Evolutionary conservation across 768 basidiomycete genomes (phyloP).

Genomic region (Boletus bicolor): DNA sequence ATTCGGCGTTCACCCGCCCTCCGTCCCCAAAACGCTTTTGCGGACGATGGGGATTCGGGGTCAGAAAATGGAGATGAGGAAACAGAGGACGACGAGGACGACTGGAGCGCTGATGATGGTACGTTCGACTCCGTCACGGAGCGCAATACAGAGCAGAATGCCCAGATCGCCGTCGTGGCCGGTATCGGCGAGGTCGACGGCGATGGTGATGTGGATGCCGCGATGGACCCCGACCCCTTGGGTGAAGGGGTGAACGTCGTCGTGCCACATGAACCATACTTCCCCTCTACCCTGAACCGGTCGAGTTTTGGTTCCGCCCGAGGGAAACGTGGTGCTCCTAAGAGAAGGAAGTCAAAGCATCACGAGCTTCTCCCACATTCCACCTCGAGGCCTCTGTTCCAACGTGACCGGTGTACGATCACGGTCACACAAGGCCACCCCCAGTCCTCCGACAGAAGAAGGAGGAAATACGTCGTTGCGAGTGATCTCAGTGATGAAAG

Average conservation of each 20-base stretch:
- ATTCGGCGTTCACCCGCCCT: constrained; percentile 38
- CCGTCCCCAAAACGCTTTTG: constrained; percentile 61
- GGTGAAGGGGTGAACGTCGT: constrained; percentile 93
- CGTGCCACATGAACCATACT: constrained; percentile 79
- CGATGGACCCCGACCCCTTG: constrained; percentile 71
- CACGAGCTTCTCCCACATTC: constrained; percentile 62
- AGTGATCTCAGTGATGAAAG: constrained; percentile 95
- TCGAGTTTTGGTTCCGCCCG: constrained; percentile 37
- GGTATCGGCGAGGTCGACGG: constrained; percentile 32
- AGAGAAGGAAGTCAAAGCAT: constrained; percentile 58
- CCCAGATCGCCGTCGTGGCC: constrained; percentile 41
- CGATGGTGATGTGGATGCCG: constrained; percentile 50
- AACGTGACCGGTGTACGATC: constrained; percentile 90
- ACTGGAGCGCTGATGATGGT: constrained; percentile 54
- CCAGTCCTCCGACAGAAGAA: constrained; percentile 50
- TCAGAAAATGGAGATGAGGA: constrained; percentile 53
- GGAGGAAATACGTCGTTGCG: constrained; percentile 78
- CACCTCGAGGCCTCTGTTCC: constrained; percentile 80
- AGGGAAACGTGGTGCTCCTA: constrained; percentile 36
- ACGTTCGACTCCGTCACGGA: constrained; percentile 78
- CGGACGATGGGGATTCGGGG: constrained; percentile 58
- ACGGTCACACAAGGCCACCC: constrained; percentile 86
- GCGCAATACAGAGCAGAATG: constrained; percentile 84
- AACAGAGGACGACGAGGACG: constrained; percentile 55
- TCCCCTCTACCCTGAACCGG: constrained; percentile 68